Percentiles rank a stretch among this genome's conserved stretches.
Conservation (phyloP, 148 eudicot genomes). For the Vaccinium vitisidaea region DNA sequence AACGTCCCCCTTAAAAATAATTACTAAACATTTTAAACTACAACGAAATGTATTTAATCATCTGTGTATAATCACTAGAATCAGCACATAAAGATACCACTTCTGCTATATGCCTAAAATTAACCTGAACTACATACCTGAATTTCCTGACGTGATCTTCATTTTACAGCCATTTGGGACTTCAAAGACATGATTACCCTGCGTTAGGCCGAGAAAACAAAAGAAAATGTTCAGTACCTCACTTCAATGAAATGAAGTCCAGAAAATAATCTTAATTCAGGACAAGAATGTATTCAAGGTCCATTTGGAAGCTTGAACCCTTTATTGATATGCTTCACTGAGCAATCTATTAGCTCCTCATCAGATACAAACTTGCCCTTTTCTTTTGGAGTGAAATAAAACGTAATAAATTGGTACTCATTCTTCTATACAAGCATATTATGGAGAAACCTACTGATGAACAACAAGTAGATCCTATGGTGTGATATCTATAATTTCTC, state of each 20-base stretch:
- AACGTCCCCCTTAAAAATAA: not conserved
- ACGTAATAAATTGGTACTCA: not conserved
- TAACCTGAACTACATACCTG: constrained; percentile 43
- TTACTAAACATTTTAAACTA: not conserved
- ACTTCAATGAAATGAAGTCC: not conserved
- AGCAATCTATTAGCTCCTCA: not conserved
- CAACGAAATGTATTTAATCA: not conserved
- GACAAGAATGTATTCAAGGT: not conserved
- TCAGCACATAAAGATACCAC: constrained; percentile 1
- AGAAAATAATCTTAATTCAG: not conserved
- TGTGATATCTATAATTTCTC: not conserved
- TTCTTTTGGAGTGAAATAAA: not conserved
- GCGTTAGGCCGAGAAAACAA: constrained; percentile 25
- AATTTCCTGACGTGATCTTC: constrained; percentile 57
- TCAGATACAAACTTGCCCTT: not conserved
- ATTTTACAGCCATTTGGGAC: constrained; percentile 86
- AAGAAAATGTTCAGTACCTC: constrained; percentile 10
- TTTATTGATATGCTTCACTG: not conserved
- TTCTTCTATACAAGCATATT: not conserved
- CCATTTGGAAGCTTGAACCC: constrained; percentile 8
- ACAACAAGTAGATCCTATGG: not conserved
- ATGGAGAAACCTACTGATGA: not conserved
- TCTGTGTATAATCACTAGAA: not conserved
- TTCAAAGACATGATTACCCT: constrained; percentile 90
- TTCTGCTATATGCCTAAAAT: not conserved